A percentile compares a stretch with the other conserved stretches of the same genome.
These are phyloP conservation scores for Entomophthora muscae DNA, from an alignment of 371 early-diverging fungal genomes.

Conservation along the genomic window DNA sequence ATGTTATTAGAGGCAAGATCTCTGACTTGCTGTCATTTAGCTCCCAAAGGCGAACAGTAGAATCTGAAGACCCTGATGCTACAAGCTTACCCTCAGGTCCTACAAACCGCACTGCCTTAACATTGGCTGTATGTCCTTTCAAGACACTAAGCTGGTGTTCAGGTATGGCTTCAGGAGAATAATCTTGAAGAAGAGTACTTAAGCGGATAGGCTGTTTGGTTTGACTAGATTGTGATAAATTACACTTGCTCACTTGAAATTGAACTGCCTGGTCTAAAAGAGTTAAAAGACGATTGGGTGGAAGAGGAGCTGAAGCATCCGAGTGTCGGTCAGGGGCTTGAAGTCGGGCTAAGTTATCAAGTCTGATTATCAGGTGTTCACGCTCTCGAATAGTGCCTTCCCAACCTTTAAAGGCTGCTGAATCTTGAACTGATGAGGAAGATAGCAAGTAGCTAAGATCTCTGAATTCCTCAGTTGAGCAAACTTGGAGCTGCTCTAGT, in stretches of 20 bases:
- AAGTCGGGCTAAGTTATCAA: slow-evolving; percentile 78
- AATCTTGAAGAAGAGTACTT: slow-evolving; percentile 43
- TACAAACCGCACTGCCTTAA: slow-evolving; percentile 79
- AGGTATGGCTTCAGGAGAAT: slow-evolving; percentile 71
- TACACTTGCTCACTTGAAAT: slow-evolving; percentile 76
- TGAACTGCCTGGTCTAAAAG: slow-evolving; percentile 84
- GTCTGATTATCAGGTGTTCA: slow-evolving; percentile 72
- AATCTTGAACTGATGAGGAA: slow-evolving; percentile 82
- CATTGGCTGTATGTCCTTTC: slow-evolving; percentile 70
- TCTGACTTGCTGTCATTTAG: not conserved
- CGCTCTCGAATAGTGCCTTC: slow-evolving; percentile 80
- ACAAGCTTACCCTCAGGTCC: slow-evolving; percentile 54
- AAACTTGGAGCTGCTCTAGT: slow-evolving; percentile 67
- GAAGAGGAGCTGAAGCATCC: slow-evolving; percentile 35
- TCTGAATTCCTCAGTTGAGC: slow-evolving; percentile 79
- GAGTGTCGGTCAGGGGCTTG: slow-evolving; percentile 55
- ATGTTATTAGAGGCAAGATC: slow-evolving; percentile 1
- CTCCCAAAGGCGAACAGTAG: not conserved
- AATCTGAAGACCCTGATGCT: slow-evolving; percentile 9
- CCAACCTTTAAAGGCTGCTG: slow-evolving; percentile 80
- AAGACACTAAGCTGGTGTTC: slow-evolving; percentile 55
- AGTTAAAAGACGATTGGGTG: slow-evolving; percentile 62
- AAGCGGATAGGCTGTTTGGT: not conserved
- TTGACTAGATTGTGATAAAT: slow-evolving; percentile 37
- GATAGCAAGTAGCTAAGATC: slow-evolving; percentile 89